Base-by-base conservation (phyloP, 2,329 filamentous ascomycete species). In the Aspergillus terreus region DNA sequence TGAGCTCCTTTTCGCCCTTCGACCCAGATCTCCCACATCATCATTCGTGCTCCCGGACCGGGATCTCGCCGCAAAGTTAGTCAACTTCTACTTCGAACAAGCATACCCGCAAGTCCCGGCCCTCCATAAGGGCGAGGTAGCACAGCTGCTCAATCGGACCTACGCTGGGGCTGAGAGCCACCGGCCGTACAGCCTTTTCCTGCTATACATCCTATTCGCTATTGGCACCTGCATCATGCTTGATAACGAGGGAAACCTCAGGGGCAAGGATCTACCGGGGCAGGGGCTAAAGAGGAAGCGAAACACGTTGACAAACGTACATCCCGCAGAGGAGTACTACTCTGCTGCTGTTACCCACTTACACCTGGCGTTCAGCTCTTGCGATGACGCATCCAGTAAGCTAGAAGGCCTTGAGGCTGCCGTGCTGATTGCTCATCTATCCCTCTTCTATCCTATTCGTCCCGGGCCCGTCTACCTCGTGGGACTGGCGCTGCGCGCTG, bases 401-500 rank as follows among this genome's bases (percentile, higher is more conserved):
- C 21, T 46, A 6, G 44, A 46, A 9, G 17, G 17, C 11, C 27
- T 46, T 4, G 23, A 46, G 32, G 44, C 44, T n/a, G 44, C 32
- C 25, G 32, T 46, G 4, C 17, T 46, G 11, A 14, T 46, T 15
- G 44, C 44, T 4, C 44, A 46, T 23, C 25, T 46, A 15, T 32
- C 44, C 9, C 44, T 46, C n/a, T 35, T 46, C 27, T 35, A 35
- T 12, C 44, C 44, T 19, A 15, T 46, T 4, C 10, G 17, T 11
- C 44, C 44, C n/a, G 44, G 44, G 3, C 44, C 44, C 15, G 44
- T 35, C 6, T 35, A 46, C 27, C 27, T 35, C 15, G 44, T 35
- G 14, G 19, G 44, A 7, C 27, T 92, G 38, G 89, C 89, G 4
- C 83, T 92, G 36, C 83, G 90, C 27, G 71, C 94, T 32, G 89